A percentile compares a stretch with the other conserved stretches of the same genome.
These are phyloP conservation scores for Mortierella antarctica DNA, from an alignment of 192 early-diverging fungal genomes.

Conservation along the genomic window DNA sequence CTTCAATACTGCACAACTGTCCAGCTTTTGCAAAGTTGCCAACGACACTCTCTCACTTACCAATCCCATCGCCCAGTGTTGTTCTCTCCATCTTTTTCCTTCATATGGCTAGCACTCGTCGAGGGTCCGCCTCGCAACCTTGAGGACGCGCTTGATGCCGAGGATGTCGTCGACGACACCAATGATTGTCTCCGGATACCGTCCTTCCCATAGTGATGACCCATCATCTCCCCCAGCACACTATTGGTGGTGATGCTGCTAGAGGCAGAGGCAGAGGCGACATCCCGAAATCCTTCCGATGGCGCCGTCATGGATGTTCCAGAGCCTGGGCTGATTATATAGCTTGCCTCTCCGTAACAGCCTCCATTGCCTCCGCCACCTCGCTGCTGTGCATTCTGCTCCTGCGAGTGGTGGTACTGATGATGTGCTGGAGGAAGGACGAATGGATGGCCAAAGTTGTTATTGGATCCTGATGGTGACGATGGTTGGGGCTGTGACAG, in stretches of 20 bases:
- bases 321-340: constrained; percentile 7
- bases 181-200: constrained; percentile 4
- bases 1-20: not conserved
- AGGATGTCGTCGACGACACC: not conserved
- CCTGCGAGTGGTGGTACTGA: constrained; percentile 1
- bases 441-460: not conserved
- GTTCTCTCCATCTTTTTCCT: constrained; percentile 27
- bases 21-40: too few relatives aligned
- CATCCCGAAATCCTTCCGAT: not conserved
- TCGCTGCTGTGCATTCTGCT: not conserved
- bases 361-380: not conserved
- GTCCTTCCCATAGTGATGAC: not conserved
- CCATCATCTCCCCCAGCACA: not conserved
- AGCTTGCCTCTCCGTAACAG: not conserved
- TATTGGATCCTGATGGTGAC: constrained; percentile 11
- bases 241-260: not conserved
- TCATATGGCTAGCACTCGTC: not conserved
- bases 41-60: constrained; percentile 9
- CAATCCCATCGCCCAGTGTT: constrained; percentile 42
- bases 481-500: too few relatives aligned
- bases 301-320: constrained; percentile 1
- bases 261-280: not conserved
- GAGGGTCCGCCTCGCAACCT: not conserved
- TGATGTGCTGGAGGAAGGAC: constrained; percentile 1
- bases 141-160: not conserved